These are phyloP conservation scores for Pseudovirgaria hyperparasitica DNA, from an alignment of 2,329 filamentous ascomycete species.

Conservation along the genomic window DNA sequence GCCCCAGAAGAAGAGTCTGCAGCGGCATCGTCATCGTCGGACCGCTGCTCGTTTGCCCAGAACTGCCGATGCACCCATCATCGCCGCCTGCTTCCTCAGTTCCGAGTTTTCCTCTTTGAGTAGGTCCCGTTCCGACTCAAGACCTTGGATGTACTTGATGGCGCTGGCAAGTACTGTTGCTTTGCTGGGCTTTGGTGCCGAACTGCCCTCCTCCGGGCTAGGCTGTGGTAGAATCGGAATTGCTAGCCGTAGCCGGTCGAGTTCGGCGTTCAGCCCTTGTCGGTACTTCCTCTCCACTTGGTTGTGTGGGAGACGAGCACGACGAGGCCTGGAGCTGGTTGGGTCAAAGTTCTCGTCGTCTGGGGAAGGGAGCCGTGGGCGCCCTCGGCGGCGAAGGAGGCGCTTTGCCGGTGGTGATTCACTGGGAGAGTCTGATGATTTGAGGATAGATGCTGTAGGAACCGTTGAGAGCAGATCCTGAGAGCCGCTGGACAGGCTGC, in stretches of 20 bases:
- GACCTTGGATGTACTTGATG: constrained; percentile 8
- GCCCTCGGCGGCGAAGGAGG: constrained; percentile 18
- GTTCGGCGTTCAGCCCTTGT: constrained; percentile 18
- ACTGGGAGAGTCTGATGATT: too few species aligned
- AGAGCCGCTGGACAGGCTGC: too few species aligned
- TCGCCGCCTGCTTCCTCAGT: too few species aligned
- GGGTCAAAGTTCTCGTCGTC: constrained; percentile 4
- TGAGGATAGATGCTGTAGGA: too few species aligned
- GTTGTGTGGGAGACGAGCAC: constrained; percentile 19
- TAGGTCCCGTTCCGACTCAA: constrained; percentile 6
- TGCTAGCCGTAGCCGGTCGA: constrained; percentile 16
- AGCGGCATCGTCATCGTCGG: too few species aligned
- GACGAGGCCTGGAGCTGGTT: constrained; percentile 7
- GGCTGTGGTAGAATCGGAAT: constrained; percentile 19
- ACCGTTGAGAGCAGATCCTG: too few species aligned
- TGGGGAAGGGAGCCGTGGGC: constrained; percentile 12
- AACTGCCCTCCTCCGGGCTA: constrained; percentile 13
- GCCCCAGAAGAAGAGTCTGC: too few species aligned
- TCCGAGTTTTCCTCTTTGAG: constrained; percentile 15
- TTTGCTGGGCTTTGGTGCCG: constrained; percentile 8
- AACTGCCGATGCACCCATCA: too few species aligned
- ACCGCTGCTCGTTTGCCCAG: too few species aligned
- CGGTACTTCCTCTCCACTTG: constrained; percentile 22
- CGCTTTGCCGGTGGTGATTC: constrained; percentile 14
- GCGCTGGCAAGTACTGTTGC: constrained; percentile 5